These are phyloP conservation scores for Eimeria maxima DNA, from an alignment of 169 alveolate species.

Conservation along the genomic window DNA sequence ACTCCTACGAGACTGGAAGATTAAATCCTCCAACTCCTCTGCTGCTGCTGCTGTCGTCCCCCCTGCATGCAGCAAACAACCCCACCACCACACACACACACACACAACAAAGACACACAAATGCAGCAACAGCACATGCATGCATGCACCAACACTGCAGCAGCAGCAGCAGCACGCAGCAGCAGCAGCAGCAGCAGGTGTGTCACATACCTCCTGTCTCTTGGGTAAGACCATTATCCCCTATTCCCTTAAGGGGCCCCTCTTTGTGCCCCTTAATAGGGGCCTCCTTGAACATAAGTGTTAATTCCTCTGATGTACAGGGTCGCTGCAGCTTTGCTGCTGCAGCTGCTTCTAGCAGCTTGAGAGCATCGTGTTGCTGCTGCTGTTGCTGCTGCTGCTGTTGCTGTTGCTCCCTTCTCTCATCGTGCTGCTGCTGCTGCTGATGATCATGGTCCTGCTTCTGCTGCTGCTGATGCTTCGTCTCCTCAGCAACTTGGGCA, in stretches of 20 bases:
- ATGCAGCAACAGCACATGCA: no score
- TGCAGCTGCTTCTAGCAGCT: conserved; percentile 23
- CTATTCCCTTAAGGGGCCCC: neutral
- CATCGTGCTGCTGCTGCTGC: neutral
- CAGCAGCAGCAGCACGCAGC: conserved; percentile 19
- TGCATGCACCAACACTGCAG: neutral
- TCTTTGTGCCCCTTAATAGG: neutral
- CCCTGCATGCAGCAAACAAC: no score
- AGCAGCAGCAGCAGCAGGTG: neutral
- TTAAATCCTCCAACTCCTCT: neutral
- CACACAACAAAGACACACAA: no score
- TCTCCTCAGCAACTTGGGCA: neutral
- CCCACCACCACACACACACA: no score
- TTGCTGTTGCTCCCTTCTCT: neutral
- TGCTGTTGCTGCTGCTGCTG: neutral
- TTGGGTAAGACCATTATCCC: neutral
- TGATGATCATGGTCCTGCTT: neutral
- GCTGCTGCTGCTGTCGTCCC: no score
- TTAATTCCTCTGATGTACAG: neutral
- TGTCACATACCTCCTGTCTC: neutral
- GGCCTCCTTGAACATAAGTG: neutral
- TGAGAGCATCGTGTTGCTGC: neutral
- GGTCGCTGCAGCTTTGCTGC: conserved; percentile 43
- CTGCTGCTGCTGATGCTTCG: conserved; percentile 55
- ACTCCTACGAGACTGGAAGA: neutral